Conservation (phyloP, 768 basidiomycete genomes). For the Serendipita sp. region DNA sequence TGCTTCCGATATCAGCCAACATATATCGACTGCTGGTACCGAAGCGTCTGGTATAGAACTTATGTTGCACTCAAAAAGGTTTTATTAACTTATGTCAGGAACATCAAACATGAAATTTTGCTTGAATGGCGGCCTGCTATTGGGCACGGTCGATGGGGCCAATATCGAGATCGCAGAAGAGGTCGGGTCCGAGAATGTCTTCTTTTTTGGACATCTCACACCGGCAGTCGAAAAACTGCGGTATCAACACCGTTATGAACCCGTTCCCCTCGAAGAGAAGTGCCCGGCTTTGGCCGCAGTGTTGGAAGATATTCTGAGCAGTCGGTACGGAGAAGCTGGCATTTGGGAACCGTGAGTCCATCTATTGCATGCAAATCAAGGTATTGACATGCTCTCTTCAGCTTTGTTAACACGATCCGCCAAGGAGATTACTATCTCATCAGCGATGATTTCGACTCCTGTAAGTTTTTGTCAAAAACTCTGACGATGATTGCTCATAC, state of each 20-base stretch:
- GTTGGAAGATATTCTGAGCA: slow-evolving; percentile 55
- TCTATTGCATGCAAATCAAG: slow-evolving; percentile 6
- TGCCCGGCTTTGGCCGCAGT: slow-evolving; percentile 70
- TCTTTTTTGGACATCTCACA: slow-evolving; percentile 83
- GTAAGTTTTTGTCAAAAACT: slow-evolving; percentile 25
- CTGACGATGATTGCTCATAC: not conserved
- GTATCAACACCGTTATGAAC: slow-evolving; percentile 72
- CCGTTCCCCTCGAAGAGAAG: slow-evolving; percentile 63
- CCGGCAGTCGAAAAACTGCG: slow-evolving; percentile 77
- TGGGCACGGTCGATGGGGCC: slow-evolving; percentile 72
- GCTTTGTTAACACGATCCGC: slow-evolving; percentile 57
- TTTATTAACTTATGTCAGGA: slow-evolving; percentile 25
- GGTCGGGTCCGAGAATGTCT: slow-evolving; percentile 82
- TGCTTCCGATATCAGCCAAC: slow-evolving; percentile 88
- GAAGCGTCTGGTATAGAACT: slow-evolving; percentile 28
- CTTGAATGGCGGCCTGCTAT: slow-evolving; percentile 72
- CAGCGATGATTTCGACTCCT: slow-evolving; percentile 90
- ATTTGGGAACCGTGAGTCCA: slow-evolving; percentile 75
- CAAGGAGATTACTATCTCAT: slow-evolving; percentile 66
- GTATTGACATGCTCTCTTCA: slow-evolving; percentile 15
- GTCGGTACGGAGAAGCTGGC: slow-evolving; percentile 61
- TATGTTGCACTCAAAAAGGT: slow-evolving; percentile 13
- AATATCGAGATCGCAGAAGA: slow-evolving; percentile 96
- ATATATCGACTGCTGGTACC: slow-evolving; percentile 95
- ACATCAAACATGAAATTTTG: slow-evolving; percentile 85